Conservation (phyloP, 306 rosid species). For the Trichosanthes cucumerina region DNA sequence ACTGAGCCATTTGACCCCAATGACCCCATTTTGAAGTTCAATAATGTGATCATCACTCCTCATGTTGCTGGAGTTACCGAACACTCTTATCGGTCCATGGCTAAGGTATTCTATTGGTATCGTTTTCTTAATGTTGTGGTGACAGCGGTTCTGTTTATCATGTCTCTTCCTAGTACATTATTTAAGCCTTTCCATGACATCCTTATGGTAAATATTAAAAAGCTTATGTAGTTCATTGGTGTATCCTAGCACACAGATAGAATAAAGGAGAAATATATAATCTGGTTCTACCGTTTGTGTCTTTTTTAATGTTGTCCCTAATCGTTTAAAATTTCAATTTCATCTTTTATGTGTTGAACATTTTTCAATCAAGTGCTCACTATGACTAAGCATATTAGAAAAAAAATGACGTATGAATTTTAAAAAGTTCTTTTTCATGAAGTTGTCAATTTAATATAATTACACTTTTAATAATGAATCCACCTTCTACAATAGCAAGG, state of each 20-base stretch:
- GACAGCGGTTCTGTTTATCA: not conserved
- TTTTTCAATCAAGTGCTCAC: no score
- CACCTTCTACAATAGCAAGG: no score
- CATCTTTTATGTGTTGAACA: no score
- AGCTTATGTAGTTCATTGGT: not conserved
- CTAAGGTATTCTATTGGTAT: conserved; percentile 43
- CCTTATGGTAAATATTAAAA: not conserved
- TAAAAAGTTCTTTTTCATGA: no score
- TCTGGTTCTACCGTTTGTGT: not conserved
- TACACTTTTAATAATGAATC: no score
- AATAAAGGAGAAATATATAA: not conserved
- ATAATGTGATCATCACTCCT: conserved; percentile 72
- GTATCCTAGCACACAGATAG: not conserved
- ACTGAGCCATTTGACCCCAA: conserved; percentile 74
- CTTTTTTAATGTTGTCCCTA: not conserved
- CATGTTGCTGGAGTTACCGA: conserved; percentile 90
- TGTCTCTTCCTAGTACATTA: not conserved
- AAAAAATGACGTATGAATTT: no score
- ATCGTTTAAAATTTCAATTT: not conserved
- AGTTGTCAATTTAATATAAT: no score
- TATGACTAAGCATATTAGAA: no score
- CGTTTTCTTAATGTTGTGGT: not conserved
- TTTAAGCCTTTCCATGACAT: not conserved
- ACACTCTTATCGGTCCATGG: conserved; percentile 64
- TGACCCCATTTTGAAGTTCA: conserved; percentile 54